Base-by-base conservation (phyloP, 2,329 filamentous ascomycete genomes). In the Penicillium sp. region DNA sequence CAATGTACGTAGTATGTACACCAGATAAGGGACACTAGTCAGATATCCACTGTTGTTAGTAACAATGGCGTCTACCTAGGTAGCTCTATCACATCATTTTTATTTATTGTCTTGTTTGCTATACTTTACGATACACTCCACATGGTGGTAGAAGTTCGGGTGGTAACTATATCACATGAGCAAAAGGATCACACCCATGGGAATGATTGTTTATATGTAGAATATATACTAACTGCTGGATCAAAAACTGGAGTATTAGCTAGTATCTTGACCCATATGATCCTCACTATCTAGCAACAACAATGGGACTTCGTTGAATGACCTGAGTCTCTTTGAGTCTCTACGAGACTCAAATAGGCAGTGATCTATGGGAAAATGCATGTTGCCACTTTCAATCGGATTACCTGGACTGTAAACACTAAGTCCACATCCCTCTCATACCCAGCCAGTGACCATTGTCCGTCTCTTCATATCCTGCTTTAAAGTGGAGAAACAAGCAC, bases 401-500 rank as follows among this genome's bases (percentile, higher is more conserved):
- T 15, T 46, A n/a, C 15, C 31, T 40, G 25, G 23, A 40, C 23
- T 9, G 15, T 35, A 25, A 13, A 54, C 4, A 27, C 2, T 15
- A 23, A 40, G 15, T 31, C 33, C 25, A 23, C 60, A 42, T n/a
- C 13, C 13, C 5, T 17, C 8, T 49, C 21, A 33, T 50, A n/a
- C n/a, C 42, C 40, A 25, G 41, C 51, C 61, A 63, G 51, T 63
- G 17, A 57, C 19, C n/a, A 29, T 46, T 50, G 43, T 57, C 41
- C 27, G 37, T 15, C 2, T 46, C 35, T 46, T 51, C 38, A 37
- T 10, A 46, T 47, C 27, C 21, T 31, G 45, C 3, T 42, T 42
- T 17, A 33, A 33, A 35, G 53, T 63, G 64, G 62, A 64, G 54
- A 31, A 57, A 29, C n/a, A 43, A 47, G 15, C 45, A 54, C 59